Base-by-base conservation (phyloP, 371 early-diverging fungal genomes). In the Nosema granulosis region DNA sequence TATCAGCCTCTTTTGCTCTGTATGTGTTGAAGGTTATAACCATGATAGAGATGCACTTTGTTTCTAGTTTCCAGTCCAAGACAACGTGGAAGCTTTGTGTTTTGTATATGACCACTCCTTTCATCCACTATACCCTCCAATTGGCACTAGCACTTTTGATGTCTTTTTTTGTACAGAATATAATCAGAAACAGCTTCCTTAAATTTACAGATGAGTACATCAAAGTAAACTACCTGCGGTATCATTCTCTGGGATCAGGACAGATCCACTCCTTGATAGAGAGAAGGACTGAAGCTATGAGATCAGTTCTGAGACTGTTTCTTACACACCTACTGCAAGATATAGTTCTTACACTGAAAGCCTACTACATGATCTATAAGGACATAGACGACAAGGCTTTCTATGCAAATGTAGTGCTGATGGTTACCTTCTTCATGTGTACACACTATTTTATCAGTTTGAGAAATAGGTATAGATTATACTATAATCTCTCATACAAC, bases 201-300 rank as follows among this genome's bases (percentile, higher is more conserved):
- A 34, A 9, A 37, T 63, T 63, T 35, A 63, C 63, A 3, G 6
- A 35, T 11, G 71, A 71, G 51, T 71, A 71, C 61, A 34, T 71
- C 24, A 16, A 56, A 18, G 50, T 61, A 13, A 71, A 61, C 51
- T 61, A 71, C 38, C 32, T 56, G 28, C 28, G n/a, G 20, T 71
- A 35, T 31, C 71, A 71, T 28, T 49, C 58, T 18, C 61, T 71
- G 0, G 71, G 71, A n/a, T 71, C 71, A 38, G 74, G 74, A 52
- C 38, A 74, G 24, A 74, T 74, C 32, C 63, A 65, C 32, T 58
- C 74, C 22, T 31, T 74, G 32, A 74, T 74, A 54, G 49, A 74
- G n/a, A 74, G 74, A 56, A 74, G 66, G 31, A 26, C 62, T 0
- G 24, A 24, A 20, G 63, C 74, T 1, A 51, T 74, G 6, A 43